Evolutionary conservation across 2,329 filamentous ascomycete genomes (phyloP), one percentile per base, ranked within the genome.

Genomic region (Phoma sp.): DNA sequence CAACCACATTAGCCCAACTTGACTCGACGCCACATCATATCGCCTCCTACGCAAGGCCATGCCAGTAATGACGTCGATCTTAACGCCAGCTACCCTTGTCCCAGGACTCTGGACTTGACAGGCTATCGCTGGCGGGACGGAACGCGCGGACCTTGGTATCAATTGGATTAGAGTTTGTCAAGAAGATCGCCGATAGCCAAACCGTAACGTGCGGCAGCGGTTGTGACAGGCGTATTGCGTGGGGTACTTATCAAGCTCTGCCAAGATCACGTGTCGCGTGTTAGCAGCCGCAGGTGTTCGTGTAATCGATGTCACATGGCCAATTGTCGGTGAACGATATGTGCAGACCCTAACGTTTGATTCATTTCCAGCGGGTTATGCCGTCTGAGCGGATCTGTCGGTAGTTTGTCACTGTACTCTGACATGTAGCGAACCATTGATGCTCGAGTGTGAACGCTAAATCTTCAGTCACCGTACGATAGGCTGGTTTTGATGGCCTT

Each of bases 91-190:
- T 15, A 57, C 23, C 60, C 61, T 62, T 59, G 63, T 56, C 33
- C 53, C 54, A 53, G 32, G 26, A 29, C 37, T 36, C 32, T 47
- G 59, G 57, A 39, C 38, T 28, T 56, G 54, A 61, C 53, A 60
- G 53, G 57, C 46, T 38, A 50, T 34, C 53, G 59, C 47, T 60
- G 53, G 45, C 47, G 52, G 50, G 45, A 17, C 55, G 53, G 55
- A 34, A 57, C 53, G 57, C 53, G 52, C 42, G 50, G 47, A 58
- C 47, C 50, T 32, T 42, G 28, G 12, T 15, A 50, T 18, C 32
- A 42, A 38, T 47, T 3, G n/a, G 30, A 14, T 21, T 33, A 28
- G 28, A 36, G 34, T 46, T 38, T 42, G 9, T 20, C 37, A 42
- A 18, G 14, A 29, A 37, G 20, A 21, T 33, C 46, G 18, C 26